Evolutionary conservation across 2,329 filamentous ascomycete species (phyloP).

Genomic region (Fusarium sacchari): DNA sequence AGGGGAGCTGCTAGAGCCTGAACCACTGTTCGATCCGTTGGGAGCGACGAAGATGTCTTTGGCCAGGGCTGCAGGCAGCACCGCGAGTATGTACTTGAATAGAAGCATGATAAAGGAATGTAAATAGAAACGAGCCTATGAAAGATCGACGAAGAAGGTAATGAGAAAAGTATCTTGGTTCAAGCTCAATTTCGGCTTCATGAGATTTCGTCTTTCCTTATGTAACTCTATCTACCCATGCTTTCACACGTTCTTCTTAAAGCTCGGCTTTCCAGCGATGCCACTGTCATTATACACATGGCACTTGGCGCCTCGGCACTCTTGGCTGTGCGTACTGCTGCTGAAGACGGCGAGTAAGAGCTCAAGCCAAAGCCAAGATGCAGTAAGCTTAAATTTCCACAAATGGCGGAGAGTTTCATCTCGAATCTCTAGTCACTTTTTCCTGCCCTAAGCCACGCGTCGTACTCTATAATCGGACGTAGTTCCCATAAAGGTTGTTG

Average conservation of each 20-base stretch:
- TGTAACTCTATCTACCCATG: neutral
- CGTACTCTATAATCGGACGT: no score
- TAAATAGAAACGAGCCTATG: neutral
- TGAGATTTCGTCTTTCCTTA: neutral
- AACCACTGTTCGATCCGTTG: conserved; percentile 51
- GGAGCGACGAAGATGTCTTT: conserved; percentile 57
- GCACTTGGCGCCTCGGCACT: neutral
- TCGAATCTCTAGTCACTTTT: neutral
- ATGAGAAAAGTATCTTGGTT: neutral
- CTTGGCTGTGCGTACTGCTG: neutral
- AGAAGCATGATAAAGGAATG: neutral
- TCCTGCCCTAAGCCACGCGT: no score
- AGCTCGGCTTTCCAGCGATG: neutral
- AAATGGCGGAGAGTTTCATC: neutral
- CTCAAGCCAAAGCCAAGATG: neutral
- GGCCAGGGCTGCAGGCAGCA: conserved; percentile 12
- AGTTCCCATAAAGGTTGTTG: neutral
- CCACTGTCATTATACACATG: neutral
- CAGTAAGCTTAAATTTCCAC: neutral
- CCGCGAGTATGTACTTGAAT: neutral
- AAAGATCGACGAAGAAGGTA: neutral
- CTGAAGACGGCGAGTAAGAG: neutral
- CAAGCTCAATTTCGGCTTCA: no score
- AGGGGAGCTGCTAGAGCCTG: conserved; percentile 47
- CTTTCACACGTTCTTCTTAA: neutral